Conservation (phyloP, 1,284 basidiomycete species). For the Agaricales sp. region DNA sequence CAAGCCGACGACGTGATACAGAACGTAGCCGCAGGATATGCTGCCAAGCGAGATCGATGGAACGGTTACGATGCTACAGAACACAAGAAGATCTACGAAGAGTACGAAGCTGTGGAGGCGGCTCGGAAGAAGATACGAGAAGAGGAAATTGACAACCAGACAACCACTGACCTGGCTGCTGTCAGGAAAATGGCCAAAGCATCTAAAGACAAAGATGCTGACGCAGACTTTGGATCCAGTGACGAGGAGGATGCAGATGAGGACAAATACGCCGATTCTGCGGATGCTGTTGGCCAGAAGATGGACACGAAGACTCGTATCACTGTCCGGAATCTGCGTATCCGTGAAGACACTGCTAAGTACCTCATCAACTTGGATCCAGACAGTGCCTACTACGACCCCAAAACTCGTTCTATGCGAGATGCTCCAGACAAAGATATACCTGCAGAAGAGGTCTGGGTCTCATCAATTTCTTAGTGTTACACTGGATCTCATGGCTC, state of each 20-base stretch:
- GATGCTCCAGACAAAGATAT: slow-evolving; percentile 82
- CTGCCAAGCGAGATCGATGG: slow-evolving; percentile 96
- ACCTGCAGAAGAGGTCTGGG: slow-evolving; percentile 73
- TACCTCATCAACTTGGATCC: slow-evolving; percentile 97
- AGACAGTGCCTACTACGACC: slow-evolving; percentile 96
- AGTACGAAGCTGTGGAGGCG: slow-evolving; percentile 89
- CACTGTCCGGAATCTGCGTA: slow-evolving; percentile 95
- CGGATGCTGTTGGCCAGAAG: slow-evolving; percentile 96
- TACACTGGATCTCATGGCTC: slow-evolving; percentile 5
- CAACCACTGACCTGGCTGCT: slow-evolving; percentile 78
- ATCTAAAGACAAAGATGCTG: slow-evolving; percentile 47
- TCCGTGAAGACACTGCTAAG: slow-evolving; percentile 98
- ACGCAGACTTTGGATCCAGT: slow-evolving; percentile 92
- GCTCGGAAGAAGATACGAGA: slow-evolving; percentile 86
- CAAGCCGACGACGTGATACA: slow-evolving; percentile 86
- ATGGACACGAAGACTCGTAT: slow-evolving; percentile 97
- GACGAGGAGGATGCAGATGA: slow-evolving; percentile 93
- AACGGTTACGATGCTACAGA: slow-evolving; percentile 93
- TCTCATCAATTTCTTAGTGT: slow-evolving; percentile 7
- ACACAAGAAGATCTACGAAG: slow-evolving; percentile 83
- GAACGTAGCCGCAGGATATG: slow-evolving; percentile 76
- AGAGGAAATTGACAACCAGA: slow-evolving; percentile 95
- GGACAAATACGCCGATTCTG: slow-evolving; percentile 95
- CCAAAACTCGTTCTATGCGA: slow-evolving; percentile 99
- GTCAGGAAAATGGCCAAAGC: slow-evolving; percentile 81